Conservation (phyloP, 2,329 filamentous ascomycete genomes). For the Verticillium isaacii region DNA sequence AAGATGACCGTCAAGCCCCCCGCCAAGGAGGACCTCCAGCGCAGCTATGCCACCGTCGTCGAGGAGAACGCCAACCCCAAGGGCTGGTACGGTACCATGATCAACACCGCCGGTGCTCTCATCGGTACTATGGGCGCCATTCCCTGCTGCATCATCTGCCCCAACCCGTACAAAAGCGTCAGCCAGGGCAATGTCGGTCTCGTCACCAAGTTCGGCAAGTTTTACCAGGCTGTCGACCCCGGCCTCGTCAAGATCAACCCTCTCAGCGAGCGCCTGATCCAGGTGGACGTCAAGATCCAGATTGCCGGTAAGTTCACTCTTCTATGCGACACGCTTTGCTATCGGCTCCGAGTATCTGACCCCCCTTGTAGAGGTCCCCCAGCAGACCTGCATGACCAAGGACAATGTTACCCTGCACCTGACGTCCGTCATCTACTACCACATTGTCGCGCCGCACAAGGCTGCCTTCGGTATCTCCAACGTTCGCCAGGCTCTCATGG, state of each 20-base stretch:
- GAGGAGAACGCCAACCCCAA: constrained; percentile 64
- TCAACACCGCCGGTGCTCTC: constrained; percentile 68
- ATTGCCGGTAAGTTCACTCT: constrained; percentile 58
- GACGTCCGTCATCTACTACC: constrained; percentile 98
- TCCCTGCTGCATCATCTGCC: constrained; percentile 86
- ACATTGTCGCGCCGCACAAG: constrained; percentile 92
- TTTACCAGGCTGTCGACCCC: constrained; percentile 93
- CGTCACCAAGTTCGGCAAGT: constrained; percentile 91
- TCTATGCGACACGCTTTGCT: not conserved
- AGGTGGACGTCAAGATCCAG: constrained; percentile 98
- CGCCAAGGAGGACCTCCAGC: constrained; percentile 77
- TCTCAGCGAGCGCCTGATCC: constrained; percentile 80
- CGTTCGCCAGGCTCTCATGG: constrained; percentile 90
- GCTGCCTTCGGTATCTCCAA: constrained; percentile 95
- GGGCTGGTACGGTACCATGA: constrained; percentile 88
- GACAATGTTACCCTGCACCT: constrained; percentile 94
- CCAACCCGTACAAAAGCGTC: constrained; percentile 93
- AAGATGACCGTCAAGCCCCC: constrained; percentile 73
- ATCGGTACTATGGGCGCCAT: constrained; percentile 80
- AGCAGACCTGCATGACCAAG: constrained; percentile 99
- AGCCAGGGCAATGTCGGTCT: constrained; percentile 91
- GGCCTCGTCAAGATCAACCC: constrained; percentile 98
- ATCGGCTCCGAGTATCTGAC: not conserved
- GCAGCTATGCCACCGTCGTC: constrained; percentile 65
- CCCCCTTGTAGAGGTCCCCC: constrained; percentile 65